phyloP scores from a whole-genome alignment of 345 rosid species.

The Brassica nigra region DNA sequence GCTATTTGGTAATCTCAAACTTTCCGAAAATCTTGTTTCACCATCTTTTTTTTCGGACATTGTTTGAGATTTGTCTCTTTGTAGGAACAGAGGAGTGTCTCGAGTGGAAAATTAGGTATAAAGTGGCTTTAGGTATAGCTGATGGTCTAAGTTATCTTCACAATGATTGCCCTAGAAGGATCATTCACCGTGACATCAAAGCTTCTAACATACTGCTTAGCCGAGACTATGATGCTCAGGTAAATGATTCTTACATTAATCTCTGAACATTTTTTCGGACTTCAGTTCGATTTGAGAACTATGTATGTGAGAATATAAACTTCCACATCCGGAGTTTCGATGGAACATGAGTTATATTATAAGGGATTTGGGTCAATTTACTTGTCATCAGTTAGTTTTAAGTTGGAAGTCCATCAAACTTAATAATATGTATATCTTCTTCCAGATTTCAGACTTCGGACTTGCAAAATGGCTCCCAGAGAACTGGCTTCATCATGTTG shows the following conservation, averaged over 20 bases:
- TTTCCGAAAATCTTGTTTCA: neutral
- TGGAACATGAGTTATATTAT: too few relatives aligned
- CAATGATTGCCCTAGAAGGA: slow-evolving; percentile 73
- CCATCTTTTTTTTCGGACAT: neutral
- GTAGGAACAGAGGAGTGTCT: slow-evolving; percentile 58
- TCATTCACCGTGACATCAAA: slow-evolving; percentile 90
- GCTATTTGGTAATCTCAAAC: slow-evolving; percentile 58
- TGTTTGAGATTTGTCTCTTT: slow-evolving; percentile 30
- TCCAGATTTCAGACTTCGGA: slow-evolving; percentile 76
- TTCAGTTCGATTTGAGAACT: neutral
- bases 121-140: slow-evolving; percentile 81
- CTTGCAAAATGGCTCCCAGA: slow-evolving; percentile 98
- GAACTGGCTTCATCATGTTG: slow-evolving; percentile 82
- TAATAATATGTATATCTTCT: neutral
- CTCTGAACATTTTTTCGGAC: too few relatives aligned
- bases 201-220: slow-evolving; percentile 89
- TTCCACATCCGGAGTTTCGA: too few relatives aligned
- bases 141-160: slow-evolving; percentile 83
- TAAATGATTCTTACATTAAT: slow-evolving; percentile 18
- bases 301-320: too few relatives aligned
- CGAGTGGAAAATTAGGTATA: slow-evolving; percentile 74
- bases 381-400: too few relatives aligned
- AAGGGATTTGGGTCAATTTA: too few relatives aligned
- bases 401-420: too few relatives aligned
- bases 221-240: slow-evolving; percentile 77